Evolutionary conservation across 768 basidiomycete species (phyloP), one percentile per base, ranked within the genome.

Genomic region (Suillus ampliporus): DNA sequence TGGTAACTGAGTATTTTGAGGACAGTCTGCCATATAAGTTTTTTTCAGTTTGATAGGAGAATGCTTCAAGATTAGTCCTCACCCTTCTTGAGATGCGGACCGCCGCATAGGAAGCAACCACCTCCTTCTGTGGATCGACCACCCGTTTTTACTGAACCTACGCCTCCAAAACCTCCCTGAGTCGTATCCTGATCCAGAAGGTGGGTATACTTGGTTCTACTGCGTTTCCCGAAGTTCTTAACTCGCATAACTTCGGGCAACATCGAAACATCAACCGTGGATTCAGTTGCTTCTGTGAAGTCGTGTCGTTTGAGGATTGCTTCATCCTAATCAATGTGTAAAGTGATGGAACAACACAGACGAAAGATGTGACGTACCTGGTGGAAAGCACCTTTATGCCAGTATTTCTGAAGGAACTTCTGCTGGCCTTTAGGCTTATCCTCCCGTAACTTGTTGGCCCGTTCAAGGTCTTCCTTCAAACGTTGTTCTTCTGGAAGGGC

Each of bases 361-460:
- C 31, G 61, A 47, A 64, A 48, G 19, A 57, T 38, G 15, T 46
- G 13, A 72, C 83, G 37, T 63, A 92, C 95, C 85, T 96, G 94
- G 75, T 97, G 95, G 82, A 99, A 99, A 63, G 97, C 97, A 69
- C 97, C 97, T 77, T 97, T 98, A 81, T 99, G 97, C 89, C 95
- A 99, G 74, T 97, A 99, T 77, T 97, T 99, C 75, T 99, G 95
- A 65, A 99, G 76, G 78, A 99, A 99, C 72, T 88, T 92, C 73
- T 95, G 92, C 65, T 92, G 84, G 4, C 93, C 94, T 72, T 97
- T 92, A 1, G 93, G 92, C 77, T 96, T 97, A 59, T 92, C 93
- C 60, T 90, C 89, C 61, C 97, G 83, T 37, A 85, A 78, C 74
- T 92, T 88, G 62, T 94, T 84, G 3, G 95, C 96, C 46, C 82